A percentile compares a stretch with the other conserved stretches of the same genome.
Evolutionary conservation across 1,284 basidiomycete species (phyloP).

Genomic region (Microbotryum intermedium): DNA sequence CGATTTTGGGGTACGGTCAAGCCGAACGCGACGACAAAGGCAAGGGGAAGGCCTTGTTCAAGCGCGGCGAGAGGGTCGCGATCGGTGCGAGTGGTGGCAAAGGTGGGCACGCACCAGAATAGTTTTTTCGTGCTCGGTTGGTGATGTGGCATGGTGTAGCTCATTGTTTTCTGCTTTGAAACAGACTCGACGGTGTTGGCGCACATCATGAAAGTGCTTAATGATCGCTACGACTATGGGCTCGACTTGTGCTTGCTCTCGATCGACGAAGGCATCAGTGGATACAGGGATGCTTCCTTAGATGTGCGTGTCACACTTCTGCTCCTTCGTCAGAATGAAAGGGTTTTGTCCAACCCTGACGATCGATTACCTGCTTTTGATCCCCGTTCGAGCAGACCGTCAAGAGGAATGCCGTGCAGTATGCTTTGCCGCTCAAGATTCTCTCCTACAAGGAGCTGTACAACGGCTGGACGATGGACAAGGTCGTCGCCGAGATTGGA

Average conservation of each 20-base stretch:
- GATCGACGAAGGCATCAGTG: constrained; percentile 97
- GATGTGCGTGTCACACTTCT: constrained; percentile 52
- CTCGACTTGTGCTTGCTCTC: constrained; percentile 86
- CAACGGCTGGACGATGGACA: constrained; percentile 95
- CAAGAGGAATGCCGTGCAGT: constrained; percentile 92
- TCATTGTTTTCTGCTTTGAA: background rate
- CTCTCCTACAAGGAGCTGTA: constrained; percentile 93
- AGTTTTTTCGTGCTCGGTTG: too few relatives aligned
- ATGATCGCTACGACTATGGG: constrained; percentile 87
- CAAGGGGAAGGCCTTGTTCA: constrained; percentile 55
- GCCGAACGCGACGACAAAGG: constrained; percentile 22
- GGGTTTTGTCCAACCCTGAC: background rate
- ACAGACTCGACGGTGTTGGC: constrained; percentile 95
- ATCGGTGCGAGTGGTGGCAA: constrained; percentile 98
- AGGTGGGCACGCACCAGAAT: constrained; percentile 47
- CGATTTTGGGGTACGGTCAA: constrained; percentile 51
- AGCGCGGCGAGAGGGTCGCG: constrained; percentile 84
- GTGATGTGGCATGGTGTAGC: too few relatives aligned
- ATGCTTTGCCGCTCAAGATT: constrained; percentile 90
- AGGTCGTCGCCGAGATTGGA: constrained; percentile 87
- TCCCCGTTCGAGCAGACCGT: constrained; percentile 59
- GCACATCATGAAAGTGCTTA: constrained; percentile 90
- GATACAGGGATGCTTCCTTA: constrained; percentile 93
- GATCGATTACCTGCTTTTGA: background rate
- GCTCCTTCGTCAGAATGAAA: too few relatives aligned